A percentile compares a stretch with the other conserved stretches of the same genome.
phyloP scores from a whole-genome alignment of 768 basidiomycete species.

The Asterophora parasitica region DNA sequence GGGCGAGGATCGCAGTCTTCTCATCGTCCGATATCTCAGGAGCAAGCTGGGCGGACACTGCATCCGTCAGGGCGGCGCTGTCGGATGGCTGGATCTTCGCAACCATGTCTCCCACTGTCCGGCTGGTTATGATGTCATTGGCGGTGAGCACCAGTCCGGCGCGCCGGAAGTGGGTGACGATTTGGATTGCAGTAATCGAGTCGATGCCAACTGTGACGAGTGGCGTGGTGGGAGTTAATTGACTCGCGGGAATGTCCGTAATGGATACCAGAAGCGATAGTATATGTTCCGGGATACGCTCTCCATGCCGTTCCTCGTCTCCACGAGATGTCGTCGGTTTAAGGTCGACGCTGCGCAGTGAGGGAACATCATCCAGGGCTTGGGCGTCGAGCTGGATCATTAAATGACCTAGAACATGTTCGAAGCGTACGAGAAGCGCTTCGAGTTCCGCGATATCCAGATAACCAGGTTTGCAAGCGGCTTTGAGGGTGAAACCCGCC shows the following conservation, averaged over 20 bases:
- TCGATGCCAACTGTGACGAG: slow-evolving; percentile 41
- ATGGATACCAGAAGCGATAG: slow-evolving; percentile 17
- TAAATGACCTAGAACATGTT: slow-evolving; percentile 12
- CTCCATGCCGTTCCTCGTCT: neutral
- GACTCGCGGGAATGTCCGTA: slow-evolving; percentile 23
- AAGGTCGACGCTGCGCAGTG: slow-evolving; percentile 3
- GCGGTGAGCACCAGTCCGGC: slow-evolving; percentile 30
- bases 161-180: slow-evolving; percentile 34
- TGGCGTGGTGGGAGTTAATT: slow-evolving; percentile 28
- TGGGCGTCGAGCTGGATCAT: slow-evolving; percentile 12
- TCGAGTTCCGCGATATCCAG: slow-evolving; percentile 23
- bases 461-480: slow-evolving; percentile 28
- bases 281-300: neutral
- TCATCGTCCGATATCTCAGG: slow-evolving; percentile 14
- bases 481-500: slow-evolving; percentile 27
- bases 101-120: slow-evolving; percentile 30
- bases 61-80: neutral
- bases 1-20: slow-evolving; percentile 14
- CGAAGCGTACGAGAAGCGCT: slow-evolving; percentile 17
- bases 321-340: neutral
- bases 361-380: slow-evolving; percentile 9
- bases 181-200: slow-evolving; percentile 45
- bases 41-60: neutral
- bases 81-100: slow-evolving; percentile 9
- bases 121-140: slow-evolving; percentile 37